These are phyloP conservation scores for Leptographium galeiforme DNA, from an alignment of 2,329 filamentous ascomycete genomes.

Conservation along the genomic window DNA sequence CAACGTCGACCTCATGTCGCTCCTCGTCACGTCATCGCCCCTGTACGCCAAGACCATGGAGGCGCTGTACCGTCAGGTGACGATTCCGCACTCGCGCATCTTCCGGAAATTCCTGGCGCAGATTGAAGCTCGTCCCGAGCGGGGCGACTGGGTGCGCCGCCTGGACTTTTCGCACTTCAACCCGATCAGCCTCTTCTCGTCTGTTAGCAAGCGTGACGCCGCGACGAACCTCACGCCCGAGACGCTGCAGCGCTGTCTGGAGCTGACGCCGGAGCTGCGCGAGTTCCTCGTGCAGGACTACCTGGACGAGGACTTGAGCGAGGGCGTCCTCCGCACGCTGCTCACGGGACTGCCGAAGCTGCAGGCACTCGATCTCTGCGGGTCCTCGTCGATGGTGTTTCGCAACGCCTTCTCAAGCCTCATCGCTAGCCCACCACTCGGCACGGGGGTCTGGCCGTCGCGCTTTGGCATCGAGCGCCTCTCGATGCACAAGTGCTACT, in stretches of 20 bases:
- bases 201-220: slow-evolving; percentile 58
- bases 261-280: slow-evolving; percentile 58
- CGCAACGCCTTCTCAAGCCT: slow-evolving; percentile 48
- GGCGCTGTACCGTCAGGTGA: slow-evolving; percentile 67
- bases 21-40: slow-evolving; percentile 62
- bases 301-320: slow-evolving; percentile 60
- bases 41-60: slow-evolving; percentile 60
- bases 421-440: slow-evolving; percentile 18
- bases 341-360: slow-evolving; percentile 53
- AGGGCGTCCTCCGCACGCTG: slow-evolving; percentile 55
- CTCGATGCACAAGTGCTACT: slow-evolving; percentile 67
- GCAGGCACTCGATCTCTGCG: slow-evolving; percentile 62
- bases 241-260: slow-evolving; percentile 58
- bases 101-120: slow-evolving; percentile 70
- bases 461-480: slow-evolving; percentile 50
- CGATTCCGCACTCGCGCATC: slow-evolving; percentile 69
- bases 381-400: slow-evolving; percentile 56
- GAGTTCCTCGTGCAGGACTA: slow-evolving; percentile 75
- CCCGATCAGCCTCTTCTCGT: slow-evolving; percentile 62
- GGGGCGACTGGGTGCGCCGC: slow-evolving; percentile 64
- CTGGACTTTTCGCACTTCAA: slow-evolving; percentile 81
- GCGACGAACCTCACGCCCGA: slow-evolving; percentile 64
- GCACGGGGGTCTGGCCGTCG: slow-evolving; percentile 30
- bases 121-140: slow-evolving; percentile 48
- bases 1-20: slow-evolving; percentile 65